phyloP scores from a whole-genome alignment of 306 rosid species.

The Carpinus viminea region DNA sequence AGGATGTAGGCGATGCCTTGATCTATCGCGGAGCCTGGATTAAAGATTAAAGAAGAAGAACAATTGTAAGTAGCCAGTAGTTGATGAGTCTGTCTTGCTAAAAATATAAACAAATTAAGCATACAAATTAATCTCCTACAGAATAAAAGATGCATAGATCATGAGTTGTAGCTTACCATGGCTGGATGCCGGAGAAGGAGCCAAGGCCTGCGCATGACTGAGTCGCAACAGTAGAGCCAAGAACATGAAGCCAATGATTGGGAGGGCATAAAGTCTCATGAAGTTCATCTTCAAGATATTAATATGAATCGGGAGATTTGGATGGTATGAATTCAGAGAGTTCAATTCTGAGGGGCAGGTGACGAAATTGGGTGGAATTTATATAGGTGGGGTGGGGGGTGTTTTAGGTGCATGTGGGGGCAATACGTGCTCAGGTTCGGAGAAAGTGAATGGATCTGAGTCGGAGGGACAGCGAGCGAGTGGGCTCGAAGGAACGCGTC shows the following conservation, averaged over 20 bases:
- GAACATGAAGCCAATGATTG: constrained; percentile 41
- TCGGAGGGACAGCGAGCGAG: not conserved
- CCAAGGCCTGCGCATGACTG: constrained; percentile 42
- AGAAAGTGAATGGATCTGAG: constrained; percentile 10
- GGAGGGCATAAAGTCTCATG: constrained; percentile 27
- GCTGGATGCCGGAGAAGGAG: constrained; percentile 45
- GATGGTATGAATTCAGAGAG: not conserved
- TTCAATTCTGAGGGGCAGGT: not conserved
- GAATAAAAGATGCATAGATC: not conserved
- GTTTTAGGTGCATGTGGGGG: not conserved
- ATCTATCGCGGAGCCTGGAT: constrained; percentile 57
- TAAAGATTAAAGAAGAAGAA: not conserved
- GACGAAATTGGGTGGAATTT: constrained; percentile 18
- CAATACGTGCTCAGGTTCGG: constrained; percentile 24
- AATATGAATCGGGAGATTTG: not conserved
- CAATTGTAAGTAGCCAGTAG: not conserved
- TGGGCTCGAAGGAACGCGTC: constrained; percentile 29
- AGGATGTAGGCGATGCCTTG: constrained; percentile 75
- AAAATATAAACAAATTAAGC: not conserved
- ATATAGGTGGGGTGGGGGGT: constrained; percentile 10
- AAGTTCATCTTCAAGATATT: constrained; percentile 33
- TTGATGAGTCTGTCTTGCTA: not conserved
- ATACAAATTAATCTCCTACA: not conserved
- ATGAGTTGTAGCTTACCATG: constrained; percentile 40
- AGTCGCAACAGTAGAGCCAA: constrained; percentile 34